Evolutionary conservation across 176 grass and related monocot species (phyloP).

Genomic region (Oryza australiensis): DNA sequence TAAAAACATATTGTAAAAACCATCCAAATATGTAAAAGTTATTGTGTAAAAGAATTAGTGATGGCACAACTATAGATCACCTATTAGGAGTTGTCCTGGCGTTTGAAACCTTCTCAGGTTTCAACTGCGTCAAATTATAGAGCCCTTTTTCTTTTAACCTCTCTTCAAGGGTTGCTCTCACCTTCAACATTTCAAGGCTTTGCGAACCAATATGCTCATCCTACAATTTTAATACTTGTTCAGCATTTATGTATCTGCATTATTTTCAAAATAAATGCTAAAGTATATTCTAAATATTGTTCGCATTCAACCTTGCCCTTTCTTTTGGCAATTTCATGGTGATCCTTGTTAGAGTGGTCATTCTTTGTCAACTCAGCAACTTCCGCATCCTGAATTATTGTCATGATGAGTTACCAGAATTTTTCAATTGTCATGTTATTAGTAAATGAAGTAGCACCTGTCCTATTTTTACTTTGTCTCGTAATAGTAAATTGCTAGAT

Average conservation of each 20-base stretch:
- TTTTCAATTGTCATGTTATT: background rate
- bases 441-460: conserved; percentile 9
- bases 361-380: conserved; percentile 34
- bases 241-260: conserved; percentile 23
- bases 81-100: conserved; percentile 48
- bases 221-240: conserved; percentile 42
- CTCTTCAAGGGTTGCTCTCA: conserved; percentile 82
- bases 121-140: conserved; percentile 51
- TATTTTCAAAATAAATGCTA: conserved; percentile 19
- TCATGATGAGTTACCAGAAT: conserved; percentile 12
- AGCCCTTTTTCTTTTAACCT: conserved; percentile 89
- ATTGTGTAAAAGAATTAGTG: conserved; percentile 3
- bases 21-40: conserved; percentile 19
- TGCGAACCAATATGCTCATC: conserved; percentile 51
- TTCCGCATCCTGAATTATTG: conserved; percentile 42
- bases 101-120: conserved; percentile 48
- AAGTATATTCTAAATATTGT: conserved; percentile 6
- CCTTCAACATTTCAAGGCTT: conserved; percentile 90
- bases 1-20: conserved; percentile 20
- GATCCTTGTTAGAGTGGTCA: conserved; percentile 31
- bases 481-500: background rate
- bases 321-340: conserved; percentile 35
- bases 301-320: conserved; percentile 50
- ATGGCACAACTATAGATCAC: conserved; percentile 38
- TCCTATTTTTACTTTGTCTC: conserved; percentile 34